Base-by-base conservation (phyloP, 2,329 filamentous ascomycete species). In the Neofusicoccum sp. region DNA sequence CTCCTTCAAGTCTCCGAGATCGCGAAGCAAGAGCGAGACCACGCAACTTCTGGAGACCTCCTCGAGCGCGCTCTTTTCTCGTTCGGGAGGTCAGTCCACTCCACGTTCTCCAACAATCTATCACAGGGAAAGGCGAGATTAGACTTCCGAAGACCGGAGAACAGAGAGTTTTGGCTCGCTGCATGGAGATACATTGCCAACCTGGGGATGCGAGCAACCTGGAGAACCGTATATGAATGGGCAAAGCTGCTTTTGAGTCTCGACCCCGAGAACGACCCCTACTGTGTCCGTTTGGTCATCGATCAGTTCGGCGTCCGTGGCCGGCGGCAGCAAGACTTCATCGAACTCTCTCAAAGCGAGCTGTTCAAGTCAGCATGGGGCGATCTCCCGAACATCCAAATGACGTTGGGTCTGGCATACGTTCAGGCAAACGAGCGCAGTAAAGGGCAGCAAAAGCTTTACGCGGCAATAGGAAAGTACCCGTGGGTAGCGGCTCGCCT, bases 1-100 rank as follows among this genome's bases (percentile, higher is more conserved):
- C 84, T 98, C n/a, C 87, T 98, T 28, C 93, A 97, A 74, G 93
- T 96, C 33, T 96, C 92, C 66, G 92, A 92, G 73, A 90, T 98
- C 56, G 93, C 93, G 11, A 94, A 95, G 74, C 91, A 97, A 68
- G 92, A 97, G 72, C 87, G 92, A 60, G 95, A 98, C 72, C 89
- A 93, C 74, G 87, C 93, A 1, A 85, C 95, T 3, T 89, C 94
- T 0, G 89, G 92, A 3, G 93, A 98, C 70, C 84, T 98, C 1
- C 87, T 96, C 61, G 94, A 98, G 78, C 86, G 95, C 49, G 93
- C 94, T 0, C 84, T 99, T 5, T 98, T 97, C 78, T 91, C 91
- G 0, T 94, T 98, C 73, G 95, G 94, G n/a, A 87, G 94, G 41
- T 91, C 93, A 3, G 88, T 92, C 0, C 88, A 95, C 64, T 94